A percentile compares a stretch with the other conserved stretches of the same genome.
phyloP scores from a whole-genome alignment of 2,329 filamentous ascomycete species.

The Fusarium musae region DNA sequence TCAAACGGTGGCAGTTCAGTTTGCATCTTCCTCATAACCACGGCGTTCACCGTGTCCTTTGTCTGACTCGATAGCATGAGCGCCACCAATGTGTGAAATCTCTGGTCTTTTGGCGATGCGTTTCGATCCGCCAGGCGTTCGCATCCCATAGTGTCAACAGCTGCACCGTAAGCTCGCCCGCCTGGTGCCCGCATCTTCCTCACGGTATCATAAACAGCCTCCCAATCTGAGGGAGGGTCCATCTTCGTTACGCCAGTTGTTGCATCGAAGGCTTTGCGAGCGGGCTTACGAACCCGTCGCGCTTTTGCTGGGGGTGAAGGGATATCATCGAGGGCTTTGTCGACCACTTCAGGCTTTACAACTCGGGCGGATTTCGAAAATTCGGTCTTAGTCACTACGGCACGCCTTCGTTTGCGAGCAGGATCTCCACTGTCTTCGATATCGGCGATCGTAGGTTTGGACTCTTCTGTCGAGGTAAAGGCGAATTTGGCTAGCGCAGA shows the following conservation, averaged over 20 bases:
- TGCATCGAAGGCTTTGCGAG: slow-evolving; percentile 55
- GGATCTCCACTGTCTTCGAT: slow-evolving; percentile 66
- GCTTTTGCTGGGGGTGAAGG: slow-evolving; percentile 43
- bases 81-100: slow-evolving; percentile 87
- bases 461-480: slow-evolving; percentile 45
- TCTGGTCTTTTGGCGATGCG: slow-evolving; percentile 65
- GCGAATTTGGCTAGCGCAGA: slow-evolving; percentile 61
- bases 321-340: slow-evolving; percentile 42
- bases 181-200: slow-evolving; percentile 76
- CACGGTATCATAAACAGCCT: slow-evolving; percentile 80
- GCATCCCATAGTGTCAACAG: slow-evolving; percentile 98
- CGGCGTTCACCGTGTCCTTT: slow-evolving; percentile 90
- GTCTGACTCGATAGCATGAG: slow-evolving; percentile 94
- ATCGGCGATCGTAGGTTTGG: slow-evolving; percentile 50
- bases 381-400: slow-evolving; percentile 25
- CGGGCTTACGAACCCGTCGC: slow-evolving; percentile 58
- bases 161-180: slow-evolving; percentile 73
- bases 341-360: slow-evolving; percentile 55
- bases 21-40: slow-evolving; percentile 82
- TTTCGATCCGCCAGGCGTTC: slow-evolving; percentile 73
- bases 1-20: slow-evolving; percentile 70
- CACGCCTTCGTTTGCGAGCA: slow-evolving; percentile 48
- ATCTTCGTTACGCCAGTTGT: slow-evolving; percentile 54
- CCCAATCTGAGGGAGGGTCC: slow-evolving; percentile 82
- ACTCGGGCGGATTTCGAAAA: slow-evolving; percentile 25